Evolutionary conservation across 768 basidiomycete genomes (phyloP), one percentile per base, ranked within the genome.

Genomic region (Boletus rufocinnamomeus): DNA sequence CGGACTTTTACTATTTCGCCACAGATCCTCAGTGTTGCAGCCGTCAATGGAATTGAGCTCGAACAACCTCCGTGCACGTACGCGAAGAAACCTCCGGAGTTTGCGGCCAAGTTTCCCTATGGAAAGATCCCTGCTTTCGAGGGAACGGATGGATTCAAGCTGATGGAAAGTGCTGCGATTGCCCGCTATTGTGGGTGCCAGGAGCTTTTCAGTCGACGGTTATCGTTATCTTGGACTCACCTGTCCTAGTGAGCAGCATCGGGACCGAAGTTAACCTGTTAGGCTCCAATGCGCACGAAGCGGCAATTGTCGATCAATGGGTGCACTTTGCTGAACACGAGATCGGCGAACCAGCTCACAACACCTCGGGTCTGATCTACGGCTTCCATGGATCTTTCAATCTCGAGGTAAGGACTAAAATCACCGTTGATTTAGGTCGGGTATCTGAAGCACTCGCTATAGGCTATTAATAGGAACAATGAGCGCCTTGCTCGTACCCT

Each of bases 121-220:
- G 67, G 65, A 0, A 69, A 69, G 41, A 57, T 69, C 19, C 68
- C 68, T 35, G 32, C 65, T 2, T 69, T 69, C 10, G 61, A 69
- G 43, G 61, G 55, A 6, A 47, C 37, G 13, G 63, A 69, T 9
- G 68, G 66, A 23, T 65, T 59, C 35, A 65, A 23, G 16, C 23
- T 69, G n/a, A 50, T 23, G 8, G 68, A 69, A 46, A 68, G 68
- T 1, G 25, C 61, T n/a, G 27, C 61, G 32, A 69, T 69, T 32
- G 68, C 63, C 3, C 65, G 61, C 21, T 67, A 69, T 40, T 13
- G 65, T 66, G 46, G 56, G 64, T 69, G 16, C 19, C 1, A 17
- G 6, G 3, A 6, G 14, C 30, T 11, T 2, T 23, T 14, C 14
- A 0, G 16, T 17, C 0, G 21, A 34, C 8, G 7, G 14, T n/a